These are phyloP conservation scores for Mycosphaerelloides madeirae DNA, from an alignment of 2,329 filamentous ascomycete species.

Conservation along the genomic window DNA sequence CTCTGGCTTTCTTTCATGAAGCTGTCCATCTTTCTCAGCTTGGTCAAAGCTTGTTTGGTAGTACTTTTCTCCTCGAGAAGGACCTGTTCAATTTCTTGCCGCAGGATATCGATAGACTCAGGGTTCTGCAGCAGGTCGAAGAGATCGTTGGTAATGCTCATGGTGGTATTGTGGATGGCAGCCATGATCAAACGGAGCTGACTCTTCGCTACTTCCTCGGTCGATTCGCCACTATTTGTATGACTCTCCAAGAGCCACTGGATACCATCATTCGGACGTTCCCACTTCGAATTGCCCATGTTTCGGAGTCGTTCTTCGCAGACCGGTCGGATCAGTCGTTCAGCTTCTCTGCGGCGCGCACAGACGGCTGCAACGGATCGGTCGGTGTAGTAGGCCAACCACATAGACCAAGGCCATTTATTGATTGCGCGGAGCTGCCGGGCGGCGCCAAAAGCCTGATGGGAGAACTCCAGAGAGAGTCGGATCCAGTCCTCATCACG, in stretches of 20 bases:
- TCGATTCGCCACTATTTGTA: slow-evolving; percentile 5
- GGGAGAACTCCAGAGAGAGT: slow-evolving; percentile 10
- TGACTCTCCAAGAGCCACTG: slow-evolving; percentile 15
- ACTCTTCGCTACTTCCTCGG: slow-evolving; percentile 8
- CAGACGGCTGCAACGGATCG: slow-evolving; percentile 8
- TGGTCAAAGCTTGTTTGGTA: slow-evolving; percentile 10
- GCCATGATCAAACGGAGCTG: slow-evolving; percentile 14
- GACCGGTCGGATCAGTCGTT: slow-evolving; percentile 7
- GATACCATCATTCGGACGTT: slow-evolving; percentile 10
- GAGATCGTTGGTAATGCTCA: slow-evolving; percentile 11
- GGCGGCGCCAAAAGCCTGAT: slow-evolving; percentile 11
- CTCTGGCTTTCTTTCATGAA: slow-evolving; percentile 15
- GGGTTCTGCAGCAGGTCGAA: slow-evolving; percentile 12
- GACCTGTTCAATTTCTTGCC: slow-evolving; percentile 7
- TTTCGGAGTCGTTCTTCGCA: slow-evolving; percentile 7
- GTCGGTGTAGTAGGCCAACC: slow-evolving; percentile 7
- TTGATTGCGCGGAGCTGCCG: slow-evolving; percentile 9
- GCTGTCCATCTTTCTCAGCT: slow-evolving; percentile 12
- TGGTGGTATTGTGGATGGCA: slow-evolving; percentile 15
- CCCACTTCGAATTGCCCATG: slow-evolving; percentile 2
- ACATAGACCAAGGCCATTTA: slow-evolving; percentile 13
- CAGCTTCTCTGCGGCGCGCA: slow-evolving; percentile 7
- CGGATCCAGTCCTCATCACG: slow-evolving; percentile 12
- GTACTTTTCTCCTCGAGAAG: slow-evolving; percentile 6
- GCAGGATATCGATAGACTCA: slow-evolving; percentile 7